Base-by-base conservation (phyloP, 306 rosid genomes). In the Gleditsia sinensis region DNA sequence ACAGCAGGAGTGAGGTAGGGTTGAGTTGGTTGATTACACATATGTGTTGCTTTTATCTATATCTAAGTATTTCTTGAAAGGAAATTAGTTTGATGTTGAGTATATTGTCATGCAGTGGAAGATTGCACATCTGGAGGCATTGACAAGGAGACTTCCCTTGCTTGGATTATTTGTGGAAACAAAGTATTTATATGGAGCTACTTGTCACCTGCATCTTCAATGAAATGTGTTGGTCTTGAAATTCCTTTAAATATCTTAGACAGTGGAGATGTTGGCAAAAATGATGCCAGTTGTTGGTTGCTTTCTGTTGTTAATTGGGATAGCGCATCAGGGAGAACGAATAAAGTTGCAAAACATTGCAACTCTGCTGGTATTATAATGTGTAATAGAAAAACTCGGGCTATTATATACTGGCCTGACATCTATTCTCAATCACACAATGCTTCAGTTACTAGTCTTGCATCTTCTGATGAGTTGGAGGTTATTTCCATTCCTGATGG, bases 361-460 rank as follows among this genome's bases (percentile, higher is more conserved):
- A 83, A 71, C 68, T 77, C 90, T 14, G 91, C 83, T 21, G 95
- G 92, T 60, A 69, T 90, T 73, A 66, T 94, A 63, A 30, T 92
- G 75, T 92, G 96, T 65, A 87, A 85, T 57, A 55, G 62, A 40
- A 88, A 79, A 59, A 87, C 93, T 1, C 87, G 88, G 58, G 89
- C 87, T 75, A 83, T 86, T 51, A 53, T 92, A 39, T 94, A 87
- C 84, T 94, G 99, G 99, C 90, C 88, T 4, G 91, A 92, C 37
- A 78, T 92, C 27, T 86, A 88, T 66, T 85, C 88, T 39, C 90
- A 80, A 58, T 82, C 72, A 5, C 78, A 71, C 67, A 50, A 74
- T 37, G 77, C 71, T 80, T 79, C 88, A 0, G 76, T 92, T 67
- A 78, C 71, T 42, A 89, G 89, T 81, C 77, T 81, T 77, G 90